phyloP scores from a whole-genome alignment of 2,329 filamentous ascomycete genomes.

The Alternaria solani region DNA sequence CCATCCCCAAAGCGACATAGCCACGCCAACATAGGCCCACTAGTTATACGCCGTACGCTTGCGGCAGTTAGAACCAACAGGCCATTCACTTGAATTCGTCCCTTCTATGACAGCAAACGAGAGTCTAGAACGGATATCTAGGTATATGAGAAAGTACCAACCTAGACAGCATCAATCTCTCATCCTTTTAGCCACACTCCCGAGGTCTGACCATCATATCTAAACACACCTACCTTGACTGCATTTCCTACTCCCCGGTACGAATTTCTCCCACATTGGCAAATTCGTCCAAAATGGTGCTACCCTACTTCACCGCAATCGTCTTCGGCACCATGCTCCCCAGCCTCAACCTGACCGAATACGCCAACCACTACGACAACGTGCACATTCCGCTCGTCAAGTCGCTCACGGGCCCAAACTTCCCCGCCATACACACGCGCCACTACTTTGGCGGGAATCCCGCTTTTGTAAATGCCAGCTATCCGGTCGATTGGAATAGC shows the following conservation, averaged over 20 bases:
- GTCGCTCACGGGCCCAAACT: constrained; percentile 3
- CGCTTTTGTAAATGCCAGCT: constrained; percentile 2
- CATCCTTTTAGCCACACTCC: not conserved
- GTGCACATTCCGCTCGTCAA: constrained; percentile 3
- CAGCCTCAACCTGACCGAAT: not conserved
- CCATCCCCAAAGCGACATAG: constrained; percentile 3
- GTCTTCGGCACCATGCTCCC: constrained; percentile 5
- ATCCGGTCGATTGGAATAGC: not conserved
- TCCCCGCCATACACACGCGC: not conserved
- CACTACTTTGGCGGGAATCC: constrained; percentile 1
- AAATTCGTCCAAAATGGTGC: not conserved
- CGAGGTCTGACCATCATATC: not conserved
- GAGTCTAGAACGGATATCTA: not conserved
- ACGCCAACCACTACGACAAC: constrained; percentile 4
- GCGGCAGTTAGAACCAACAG: constrained; percentile 2
- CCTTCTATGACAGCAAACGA: not conserved
- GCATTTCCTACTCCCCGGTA: not conserved
- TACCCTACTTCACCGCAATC: constrained; percentile 2
- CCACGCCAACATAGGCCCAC: not conserved
- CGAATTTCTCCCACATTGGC: not conserved
- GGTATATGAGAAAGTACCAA: not conserved
- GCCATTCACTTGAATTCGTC: not conserved
- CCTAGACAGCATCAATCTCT: not conserved
- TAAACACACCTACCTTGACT: not conserved
- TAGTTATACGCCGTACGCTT: not conserved